Conservation (phyloP, 2,329 filamentous ascomycete species). For the Penicillium griseofulvum region DNA sequence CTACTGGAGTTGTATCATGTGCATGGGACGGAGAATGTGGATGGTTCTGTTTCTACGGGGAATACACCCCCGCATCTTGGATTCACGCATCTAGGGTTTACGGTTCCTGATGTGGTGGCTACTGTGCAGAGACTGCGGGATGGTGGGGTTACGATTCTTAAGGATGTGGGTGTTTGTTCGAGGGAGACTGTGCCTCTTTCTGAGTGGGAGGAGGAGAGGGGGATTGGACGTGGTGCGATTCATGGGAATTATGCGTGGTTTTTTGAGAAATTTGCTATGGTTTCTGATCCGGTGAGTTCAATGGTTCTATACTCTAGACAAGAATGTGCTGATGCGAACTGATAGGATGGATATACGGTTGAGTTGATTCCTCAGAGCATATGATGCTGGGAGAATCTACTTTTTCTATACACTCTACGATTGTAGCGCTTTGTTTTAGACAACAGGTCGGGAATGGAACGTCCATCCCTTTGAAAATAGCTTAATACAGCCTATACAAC, state of each 20-base stretch:
- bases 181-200: constrained; percentile 33
- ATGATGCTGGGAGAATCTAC: not conserved
- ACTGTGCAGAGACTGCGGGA: constrained; percentile 31
- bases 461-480: not conserved
- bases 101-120: constrained; percentile 36
- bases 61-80: constrained; percentile 37
- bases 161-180: constrained; percentile 33
- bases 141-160: constrained; percentile 33
- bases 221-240: constrained; percentile 33
- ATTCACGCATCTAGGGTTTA: constrained; percentile 41
- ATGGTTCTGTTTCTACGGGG: constrained; percentile 26
- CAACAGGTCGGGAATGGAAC: not conserved
- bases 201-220: constrained; percentile 35
- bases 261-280: constrained; percentile 39
- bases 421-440: not conserved
- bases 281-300: constrained; percentile 39
- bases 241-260: constrained; percentile 36
- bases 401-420: not conserved
- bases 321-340: not conserved
- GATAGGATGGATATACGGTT: constrained; percentile 36
- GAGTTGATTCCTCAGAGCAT: constrained; percentile 35
- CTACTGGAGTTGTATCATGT: constrained; percentile 40
- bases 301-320: not conserved
- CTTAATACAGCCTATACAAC: constrained; percentile 8
- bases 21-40: constrained; percentile 33